These are phyloP conservation scores for Backusella morwellensis DNA, from an alignment of 192 early-diverging fungal genomes.

Conservation along the genomic window DNA sequence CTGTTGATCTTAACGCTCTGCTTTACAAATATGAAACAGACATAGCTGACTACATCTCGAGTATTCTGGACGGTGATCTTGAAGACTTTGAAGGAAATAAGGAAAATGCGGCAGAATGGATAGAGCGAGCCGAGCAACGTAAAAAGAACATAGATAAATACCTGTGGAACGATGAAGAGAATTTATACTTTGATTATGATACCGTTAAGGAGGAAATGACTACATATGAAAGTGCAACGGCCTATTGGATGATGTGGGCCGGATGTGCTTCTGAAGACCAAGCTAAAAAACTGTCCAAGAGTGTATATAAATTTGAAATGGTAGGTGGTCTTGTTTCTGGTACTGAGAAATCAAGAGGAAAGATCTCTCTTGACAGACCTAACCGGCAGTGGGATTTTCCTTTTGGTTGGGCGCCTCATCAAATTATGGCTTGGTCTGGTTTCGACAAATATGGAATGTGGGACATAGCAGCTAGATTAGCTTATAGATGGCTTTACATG, in stretches of 20 bases:
- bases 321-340: slow-evolving; percentile 90
- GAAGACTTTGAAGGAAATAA: slow-evolving; percentile 33
- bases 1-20: slow-evolving; percentile 90
- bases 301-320: slow-evolving; percentile 84
- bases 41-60: slow-evolving; percentile 70
- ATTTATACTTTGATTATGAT: slow-evolving; percentile 92
- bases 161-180: slow-evolving; percentile 78
- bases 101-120: slow-evolving; percentile 59
- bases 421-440: slow-evolving; percentile 95
- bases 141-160: slow-evolving; percentile 72
- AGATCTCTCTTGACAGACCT: slow-evolving; percentile 76
- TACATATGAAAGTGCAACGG: slow-evolving; percentile 87
- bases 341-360: slow-evolving; percentile 87
- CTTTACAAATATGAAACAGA: slow-evolving; percentile 97
- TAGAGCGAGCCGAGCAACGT: slow-evolving; percentile 58
- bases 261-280: slow-evolving; percentile 72
- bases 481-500: slow-evolving; percentile 96
- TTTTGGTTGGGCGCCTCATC: slow-evolving; percentile 98
- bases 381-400: slow-evolving; percentile 96
- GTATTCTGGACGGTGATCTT: slow-evolving; percentile 52
- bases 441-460: slow-evolving; percentile 80
- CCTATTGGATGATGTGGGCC: slow-evolving; percentile 93
- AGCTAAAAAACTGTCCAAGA: slow-evolving; percentile 73
- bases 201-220: slow-evolving; percentile 60
- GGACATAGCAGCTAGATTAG: slow-evolving; percentile 69